Evolutionary conservation across 371 early-diverging fungal species (phyloP), one percentile per base, ranked within the genome.

Genomic region (Lichtheimia hyalospora): DNA sequence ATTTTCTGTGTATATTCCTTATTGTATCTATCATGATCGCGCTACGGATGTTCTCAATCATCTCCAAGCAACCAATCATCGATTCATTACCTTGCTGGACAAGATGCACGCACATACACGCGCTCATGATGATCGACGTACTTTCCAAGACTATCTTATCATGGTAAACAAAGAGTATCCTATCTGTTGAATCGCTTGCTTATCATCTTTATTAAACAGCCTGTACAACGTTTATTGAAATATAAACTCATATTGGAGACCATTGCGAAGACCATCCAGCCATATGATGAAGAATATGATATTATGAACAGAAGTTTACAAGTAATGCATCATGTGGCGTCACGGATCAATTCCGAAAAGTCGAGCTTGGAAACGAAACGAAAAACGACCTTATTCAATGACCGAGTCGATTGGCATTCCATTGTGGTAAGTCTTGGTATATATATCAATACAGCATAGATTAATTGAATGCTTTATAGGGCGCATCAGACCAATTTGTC

Each of bases 141-240:
- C 67, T 12, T 73, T 80, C 52, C 68, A 70, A 41, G 81, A 80
- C 27, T 80, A 77, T 52, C 34, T 80, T 42, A 77, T 77, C 24
- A 77, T 64, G 68, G 80, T 76, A 72, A 67, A 42, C 10, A 27
- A 2, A 5, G 8, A 10, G 10, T 8, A 16, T 46, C 10, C n/a
- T 46, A 46, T 46, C 20, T 46, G 20, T 46, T 46, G 28, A 34
- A 8, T 34, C 10, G 6, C 5, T 34, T 5, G 8, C 34, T 34
- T 34, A 16, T n/a, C 18, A 21, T 46, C 46, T 46, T 46, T 18
- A 21, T 46, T 46, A 46, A 16, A 16, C 18, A 79, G 80, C 81
- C 81, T 2, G 67, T 80, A 28, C 81, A 80, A 64, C 60, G 77
- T 25, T 53, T 80, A 18, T 71, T 75, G 34, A 65, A 73, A 41